Evolutionary conservation across 179 eudicot species (phyloP).

Genomic region (Heliamphora pulchella): DNA sequence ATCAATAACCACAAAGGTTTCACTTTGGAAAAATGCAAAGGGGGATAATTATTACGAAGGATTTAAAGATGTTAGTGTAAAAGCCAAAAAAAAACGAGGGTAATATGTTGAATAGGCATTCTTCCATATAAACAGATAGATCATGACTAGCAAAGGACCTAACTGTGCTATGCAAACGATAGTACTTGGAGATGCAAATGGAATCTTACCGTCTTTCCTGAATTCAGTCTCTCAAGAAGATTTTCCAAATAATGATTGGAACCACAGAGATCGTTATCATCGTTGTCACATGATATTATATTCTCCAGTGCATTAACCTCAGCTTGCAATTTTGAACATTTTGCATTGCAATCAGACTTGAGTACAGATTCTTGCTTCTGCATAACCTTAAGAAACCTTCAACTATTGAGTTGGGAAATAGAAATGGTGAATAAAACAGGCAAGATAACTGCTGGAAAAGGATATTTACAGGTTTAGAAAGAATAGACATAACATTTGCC

Average conservation of each 20-base stretch:
- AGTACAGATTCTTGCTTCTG: conserved; percentile 26
- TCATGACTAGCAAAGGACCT: not conserved
- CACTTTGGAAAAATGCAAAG: not conserved
- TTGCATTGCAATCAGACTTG: conserved; percentile 20
- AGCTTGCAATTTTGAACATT: conserved; percentile 27
- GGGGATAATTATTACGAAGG: not conserved
- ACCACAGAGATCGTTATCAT: conserved; percentile 14
- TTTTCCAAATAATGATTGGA: conserved; percentile 24
- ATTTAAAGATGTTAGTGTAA: not conserved
- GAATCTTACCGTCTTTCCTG: conserved; percentile 41
- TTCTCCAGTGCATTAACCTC: conserved; percentile 40
- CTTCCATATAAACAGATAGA: not conserved
- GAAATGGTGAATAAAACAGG: not conserved
- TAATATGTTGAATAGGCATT: not conserved
- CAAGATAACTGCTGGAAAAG: not conserved
- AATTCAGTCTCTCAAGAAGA: conserved; percentile 31
- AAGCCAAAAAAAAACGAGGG: not conserved
- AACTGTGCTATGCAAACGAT: not conserved
- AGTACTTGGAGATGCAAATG: not conserved
- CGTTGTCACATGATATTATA: conserved; percentile 16
- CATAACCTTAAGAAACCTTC: conserved; percentile 21
- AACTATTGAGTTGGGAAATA: not conserved
- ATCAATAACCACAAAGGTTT: not conserved
- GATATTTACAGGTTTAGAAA: not conserved
- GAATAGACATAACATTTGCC: not conserved